Evolutionary conservation across 768 basidiomycete species (phyloP).

Genomic region (Podaxis mareebaensis): DNA sequence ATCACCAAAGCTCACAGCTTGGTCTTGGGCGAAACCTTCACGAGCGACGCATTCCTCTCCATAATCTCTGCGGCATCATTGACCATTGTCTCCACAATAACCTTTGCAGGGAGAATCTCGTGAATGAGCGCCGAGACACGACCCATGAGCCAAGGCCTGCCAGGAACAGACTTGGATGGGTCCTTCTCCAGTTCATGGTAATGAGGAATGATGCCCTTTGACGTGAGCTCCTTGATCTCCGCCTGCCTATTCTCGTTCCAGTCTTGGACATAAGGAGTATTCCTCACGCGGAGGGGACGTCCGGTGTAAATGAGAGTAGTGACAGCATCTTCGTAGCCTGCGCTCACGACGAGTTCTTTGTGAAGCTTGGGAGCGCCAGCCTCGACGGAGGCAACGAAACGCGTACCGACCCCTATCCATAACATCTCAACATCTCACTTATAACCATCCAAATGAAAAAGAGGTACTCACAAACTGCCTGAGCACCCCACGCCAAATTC

Average conservation of each 20-base stretch:
- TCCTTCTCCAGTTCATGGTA: constrained; percentile 72
- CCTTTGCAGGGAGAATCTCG: constrained; percentile 80
- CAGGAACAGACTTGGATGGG: constrained; percentile 74
- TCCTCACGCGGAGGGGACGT: constrained; percentile 82
- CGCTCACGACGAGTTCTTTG: constrained; percentile 74
- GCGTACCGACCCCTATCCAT: constrained; percentile 70
- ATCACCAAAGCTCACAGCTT: constrained; percentile 41
- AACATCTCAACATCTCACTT: background rate
- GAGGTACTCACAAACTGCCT: constrained; percentile 75
- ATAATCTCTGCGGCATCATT: constrained; percentile 38
- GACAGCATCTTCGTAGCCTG: constrained; percentile 75
- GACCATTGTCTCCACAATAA: constrained; percentile 80
- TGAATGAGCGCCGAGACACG: constrained; percentile 72
- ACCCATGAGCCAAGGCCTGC: constrained; percentile 81
- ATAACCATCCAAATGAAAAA: background rate
- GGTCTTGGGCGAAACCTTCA: constrained; percentile 41
- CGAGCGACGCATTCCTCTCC: constrained; percentile 33
- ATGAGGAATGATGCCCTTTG: constrained; percentile 80
- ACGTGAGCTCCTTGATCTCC: constrained; percentile 83
- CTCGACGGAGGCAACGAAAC: constrained; percentile 83
- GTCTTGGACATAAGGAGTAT: constrained; percentile 82
- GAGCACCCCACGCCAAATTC: constrained; percentile 86
- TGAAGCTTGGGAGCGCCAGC: constrained; percentile 83
- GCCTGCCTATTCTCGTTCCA: constrained; percentile 76
- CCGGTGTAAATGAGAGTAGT: constrained; percentile 91